A percentile compares a stretch with the other conserved stretches of the same genome.
phyloP scores from a whole-genome alignment of 192 early-diverging fungal species.

The Coemansia furcata region DNA sequence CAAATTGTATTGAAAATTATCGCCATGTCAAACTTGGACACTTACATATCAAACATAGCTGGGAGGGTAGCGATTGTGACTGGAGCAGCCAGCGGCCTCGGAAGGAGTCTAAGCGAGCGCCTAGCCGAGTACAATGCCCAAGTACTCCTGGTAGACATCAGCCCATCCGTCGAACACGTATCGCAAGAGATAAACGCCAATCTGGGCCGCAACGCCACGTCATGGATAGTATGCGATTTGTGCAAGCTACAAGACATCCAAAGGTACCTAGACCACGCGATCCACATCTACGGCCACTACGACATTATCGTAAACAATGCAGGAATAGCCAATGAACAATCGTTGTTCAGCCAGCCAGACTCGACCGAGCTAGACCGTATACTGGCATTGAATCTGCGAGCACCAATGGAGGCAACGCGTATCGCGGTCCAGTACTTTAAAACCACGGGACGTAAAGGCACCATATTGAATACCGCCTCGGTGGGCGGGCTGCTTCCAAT shows the following conservation, averaged over 20 bases:
- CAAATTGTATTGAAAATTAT: neutral
- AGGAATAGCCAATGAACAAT: slow-evolving; percentile 54
- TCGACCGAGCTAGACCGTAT: slow-evolving; percentile 57
- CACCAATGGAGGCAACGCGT: slow-evolving; percentile 72
- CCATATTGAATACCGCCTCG: slow-evolving; percentile 74
- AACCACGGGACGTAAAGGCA: slow-evolving; percentile 50
- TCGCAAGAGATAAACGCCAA: slow-evolving; percentile 21
- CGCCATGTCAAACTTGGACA: slow-evolving; percentile 2
- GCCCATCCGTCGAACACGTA: slow-evolving; percentile 7
- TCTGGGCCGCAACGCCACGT: neutral
- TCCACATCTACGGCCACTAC: slow-evolving; percentile 56
- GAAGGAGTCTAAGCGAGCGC: slow-evolving; percentile 21
- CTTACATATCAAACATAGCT: slow-evolving; percentile 15
- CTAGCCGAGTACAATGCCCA: slow-evolving; percentile 18
- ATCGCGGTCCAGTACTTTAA: slow-evolving; percentile 65
- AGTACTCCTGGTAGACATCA: slow-evolving; percentile 37
- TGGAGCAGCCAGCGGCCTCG: slow-evolving; percentile 46
- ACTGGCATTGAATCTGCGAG: slow-evolving; percentile 70
- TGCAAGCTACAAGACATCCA: slow-evolving; percentile 27
- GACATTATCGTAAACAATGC: slow-evolving; percentile 66
- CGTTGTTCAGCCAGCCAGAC: slow-evolving; percentile 53
- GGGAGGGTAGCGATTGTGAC: slow-evolving; percentile 43
- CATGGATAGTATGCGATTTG: slow-evolving; percentile 51
- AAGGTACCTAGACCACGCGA: slow-evolving; percentile 43
- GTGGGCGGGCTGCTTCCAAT: slow-evolving; percentile 63